Base-by-base conservation (phyloP, 2,329 filamentous ascomycete genomes). In the Alternaria arborescens region DNA sequence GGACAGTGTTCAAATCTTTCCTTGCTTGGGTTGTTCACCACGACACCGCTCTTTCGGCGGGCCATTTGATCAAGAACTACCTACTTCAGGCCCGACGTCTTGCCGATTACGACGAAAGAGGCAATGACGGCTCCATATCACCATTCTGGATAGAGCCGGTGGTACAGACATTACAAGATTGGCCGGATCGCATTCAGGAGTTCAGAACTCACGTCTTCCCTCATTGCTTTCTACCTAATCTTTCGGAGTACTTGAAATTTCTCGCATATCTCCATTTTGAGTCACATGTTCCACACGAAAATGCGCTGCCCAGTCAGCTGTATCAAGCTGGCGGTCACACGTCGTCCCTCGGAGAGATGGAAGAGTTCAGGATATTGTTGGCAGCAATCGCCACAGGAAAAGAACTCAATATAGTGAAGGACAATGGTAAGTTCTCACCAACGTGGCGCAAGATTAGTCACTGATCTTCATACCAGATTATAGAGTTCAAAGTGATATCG, bases 121-220 rank as follows among this genome's bases (percentile, higher is more conserved):
- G n/a, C 8, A 36, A 22, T 12, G 38, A 52, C 12, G 50, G 46
- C 8, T 22, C 30, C 16, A 24, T 64, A 5, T 61, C 61, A 32
- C 73, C 79, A 7, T 28, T 79, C 10, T 82, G 81, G 81, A 70
- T 78, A 52, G 58, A 72, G 24, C 78, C 81, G 26, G 67, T 82
- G 2, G 68, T 78, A 4, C 55, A 69, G 12, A 73, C 66, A 12
- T 62, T 82, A 8, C 64, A 67, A 12, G 61, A 65, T 8, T 76
- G 76, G 68, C 78, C 75, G 1, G 76, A 79, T 28, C 68, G 77
- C 3, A 71, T 80, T 3, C 72, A 72, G 40, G 77, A 79, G 44
- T 79, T 83, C 58, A 79, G 80, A 50, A 77, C 79, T 6, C 80
- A 85, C 63, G 76, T 85, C 1, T 79, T 85, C 38, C 83, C 82